A percentile compares a stretch with the other conserved stretches of the same genome.
phyloP scores from a whole-genome alignment of 1,284 basidiomycete species.

The Puccinia polysora region DNA sequence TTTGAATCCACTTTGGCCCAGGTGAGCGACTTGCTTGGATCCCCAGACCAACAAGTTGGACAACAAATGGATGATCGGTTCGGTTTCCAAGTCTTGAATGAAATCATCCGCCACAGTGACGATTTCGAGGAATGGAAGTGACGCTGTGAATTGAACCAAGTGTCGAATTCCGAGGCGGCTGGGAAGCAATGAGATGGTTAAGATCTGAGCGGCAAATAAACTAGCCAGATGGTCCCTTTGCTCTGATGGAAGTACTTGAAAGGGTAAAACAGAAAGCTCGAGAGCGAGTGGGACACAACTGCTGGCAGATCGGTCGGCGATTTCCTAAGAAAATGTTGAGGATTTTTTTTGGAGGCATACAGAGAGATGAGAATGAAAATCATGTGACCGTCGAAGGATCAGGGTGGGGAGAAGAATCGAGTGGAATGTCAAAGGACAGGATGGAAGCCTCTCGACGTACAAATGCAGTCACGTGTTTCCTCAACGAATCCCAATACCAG shows the following conservation, averaged over 20 bases:
- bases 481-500: slow-evolving; percentile 26
- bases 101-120: neutral
- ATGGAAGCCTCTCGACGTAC: slow-evolving; percentile 20
- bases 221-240: neutral
- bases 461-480: slow-evolving; percentile 16
- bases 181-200: slow-evolving; percentile 32
- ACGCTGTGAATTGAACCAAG: slow-evolving; percentile 23
- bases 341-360: no score
- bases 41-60: slow-evolving; percentile 39
- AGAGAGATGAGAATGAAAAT: no score
- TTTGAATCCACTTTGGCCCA: slow-evolving; percentile 12
- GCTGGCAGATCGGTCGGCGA: neutral
- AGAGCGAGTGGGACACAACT: slow-evolving; percentile 2
- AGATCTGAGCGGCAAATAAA: slow-evolving; percentile 24
- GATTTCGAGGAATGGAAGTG: slow-evolving; percentile 30
- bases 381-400: no score
- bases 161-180: slow-evolving; percentile 26
- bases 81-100: neutral
- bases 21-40: slow-evolving; percentile 19
- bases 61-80: slow-evolving; percentile 20
- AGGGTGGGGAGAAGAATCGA: no score
- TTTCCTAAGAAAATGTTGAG: slow-evolving; percentile 38
- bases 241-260: slow-evolving; percentile 7
- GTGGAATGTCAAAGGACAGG: no score
- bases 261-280: slow-evolving; percentile 22